Percentiles rank a stretch among this genome's conserved stretches.
These are phyloP conservation scores for Neoascochyta sp. DNA, from an alignment of 2,329 filamentous ascomycete species.

Conservation along the genomic window DNA sequence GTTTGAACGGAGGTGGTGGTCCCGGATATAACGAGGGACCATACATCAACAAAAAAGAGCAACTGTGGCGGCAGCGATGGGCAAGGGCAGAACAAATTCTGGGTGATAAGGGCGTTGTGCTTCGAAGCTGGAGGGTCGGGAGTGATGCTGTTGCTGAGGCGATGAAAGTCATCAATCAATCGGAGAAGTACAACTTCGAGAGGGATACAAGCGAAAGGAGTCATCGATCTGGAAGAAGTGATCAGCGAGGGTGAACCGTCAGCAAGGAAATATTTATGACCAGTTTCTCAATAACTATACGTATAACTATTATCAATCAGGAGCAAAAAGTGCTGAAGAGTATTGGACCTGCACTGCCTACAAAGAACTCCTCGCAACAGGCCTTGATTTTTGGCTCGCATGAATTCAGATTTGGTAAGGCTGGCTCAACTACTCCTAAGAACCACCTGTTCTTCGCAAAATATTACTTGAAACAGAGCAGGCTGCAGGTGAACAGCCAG, in stretches of 20 bases:
- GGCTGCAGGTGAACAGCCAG: too few relatives aligned
- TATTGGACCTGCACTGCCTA: too few relatives aligned
- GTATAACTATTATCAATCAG: too few relatives aligned
- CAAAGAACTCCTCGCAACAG: too few relatives aligned
- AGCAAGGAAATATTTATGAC: too few relatives aligned
- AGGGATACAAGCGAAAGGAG: slow-evolving; percentile 1
- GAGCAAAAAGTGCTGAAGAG: too few relatives aligned
- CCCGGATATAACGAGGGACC: slow-evolving; percentile 16
- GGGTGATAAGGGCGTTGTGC: slow-evolving; percentile 60
- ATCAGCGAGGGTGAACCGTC: too few relatives aligned
- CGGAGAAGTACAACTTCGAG: slow-evolving; percentile 4
- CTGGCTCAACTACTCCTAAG: too few relatives aligned
- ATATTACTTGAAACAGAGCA: too few relatives aligned
- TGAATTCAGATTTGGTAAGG: too few relatives aligned
- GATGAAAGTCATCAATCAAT: slow-evolving; percentile 56
- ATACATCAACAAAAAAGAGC: slow-evolving; percentile 62
- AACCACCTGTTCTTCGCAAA: too few relatives aligned
- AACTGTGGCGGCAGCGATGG: slow-evolving; percentile 68
- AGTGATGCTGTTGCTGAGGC: slow-evolving; percentile 66
- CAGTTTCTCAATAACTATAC: neutral
- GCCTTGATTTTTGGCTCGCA: too few relatives aligned
- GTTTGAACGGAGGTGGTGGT: slow-evolving; percentile 13
- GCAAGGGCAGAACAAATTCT: slow-evolving; percentile 62
- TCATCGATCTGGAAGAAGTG: neutral
- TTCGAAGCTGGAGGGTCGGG: slow-evolving; percentile 72